Base-by-base conservation (phyloP, 768 basidiomycete species). In the Exsudoporus frostii region DNA sequence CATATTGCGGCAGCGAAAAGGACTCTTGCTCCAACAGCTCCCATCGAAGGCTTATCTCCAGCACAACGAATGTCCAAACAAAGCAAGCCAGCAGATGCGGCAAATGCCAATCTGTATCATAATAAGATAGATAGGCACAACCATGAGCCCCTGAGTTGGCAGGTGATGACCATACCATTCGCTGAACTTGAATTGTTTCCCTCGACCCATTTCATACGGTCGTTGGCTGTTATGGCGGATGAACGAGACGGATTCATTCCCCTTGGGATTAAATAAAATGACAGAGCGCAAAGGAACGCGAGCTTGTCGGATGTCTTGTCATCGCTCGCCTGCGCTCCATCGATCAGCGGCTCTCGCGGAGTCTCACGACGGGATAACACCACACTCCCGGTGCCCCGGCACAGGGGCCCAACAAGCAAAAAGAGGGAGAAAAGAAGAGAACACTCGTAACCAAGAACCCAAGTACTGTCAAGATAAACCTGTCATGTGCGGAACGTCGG, bases 1-100 rank as follows among this genome's bases (percentile, higher is more conserved):
- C 25, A 22, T 8, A 24, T 24, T 19, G 5, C 39, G 39, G 42
- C 44, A 20, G 29, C 29, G 39, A 32, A 9, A 13, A 13, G 9
- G 4, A 14, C 14, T 24, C 15, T 51, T 10, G 27, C 50, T 43
- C 51, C 51, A 34, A 36, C 10, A 13, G 38, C 11, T 40, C 42
- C 45, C 48, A 45, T 47, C 45, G 14, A 50, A 51, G 33, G 38
- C 37, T 49, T 52, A 45, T 60, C 53, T 39, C 29, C 43, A 11
- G 37, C 50, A 5, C 15, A 45, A 51, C 59, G 33, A 46, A 58
- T 36, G n/a, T 45, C 54, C 60, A 48, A 34, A 43, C 43, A 36
- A 62, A 40, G 45, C 43, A 36, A 61, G 54, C 59, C 33, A 1
- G 32, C 27, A 30, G 50, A 42, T 51, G n/a, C n/a, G 42, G 42